A percentile compares a stretch with the other conserved stretches of the same genome.
phyloP scores from a whole-genome alignment of 257 asterid genomes.

The Lithospermum erythrorhizon region DNA sequence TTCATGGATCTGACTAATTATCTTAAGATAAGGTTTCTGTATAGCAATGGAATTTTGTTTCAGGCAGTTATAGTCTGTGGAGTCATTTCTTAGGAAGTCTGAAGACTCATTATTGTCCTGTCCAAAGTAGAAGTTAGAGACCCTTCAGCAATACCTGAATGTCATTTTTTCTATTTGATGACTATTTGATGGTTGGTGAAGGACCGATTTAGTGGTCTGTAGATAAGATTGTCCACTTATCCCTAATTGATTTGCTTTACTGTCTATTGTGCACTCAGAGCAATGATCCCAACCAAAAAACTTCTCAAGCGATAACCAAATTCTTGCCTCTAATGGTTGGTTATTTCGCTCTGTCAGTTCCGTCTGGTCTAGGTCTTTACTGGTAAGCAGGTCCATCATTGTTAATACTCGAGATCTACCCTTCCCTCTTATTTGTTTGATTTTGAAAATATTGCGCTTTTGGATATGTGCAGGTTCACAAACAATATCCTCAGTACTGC shows the following conservation, averaged over 20 bases:
- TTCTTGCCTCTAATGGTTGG: conserved; percentile 91
- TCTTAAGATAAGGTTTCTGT: not conserved
- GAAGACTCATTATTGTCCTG: not conserved
- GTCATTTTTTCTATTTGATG: not conserved
- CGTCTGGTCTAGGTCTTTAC: conserved; percentile 94
- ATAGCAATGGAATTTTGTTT: not conserved
- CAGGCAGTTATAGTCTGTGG: too few species aligned
- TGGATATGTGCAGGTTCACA: conserved; percentile 59
- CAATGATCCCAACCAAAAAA: conserved; percentile 82
- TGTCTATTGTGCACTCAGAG: conserved; percentile 40
- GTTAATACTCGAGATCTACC: not conserved
- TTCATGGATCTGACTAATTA: too few species aligned
- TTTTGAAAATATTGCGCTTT: not conserved
- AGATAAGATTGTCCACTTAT: not conserved
- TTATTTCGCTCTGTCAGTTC: conserved; percentile 87
- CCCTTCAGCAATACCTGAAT: not conserved
- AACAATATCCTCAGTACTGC: conserved; percentile 82
- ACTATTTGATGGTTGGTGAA: not conserved
- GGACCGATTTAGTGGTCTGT: too few species aligned
- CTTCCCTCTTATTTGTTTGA: not conserved
- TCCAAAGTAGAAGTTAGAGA: not conserved
- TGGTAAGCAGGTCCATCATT: conserved; percentile 40
- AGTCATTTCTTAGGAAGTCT: not conserved
- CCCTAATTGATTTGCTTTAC: conserved; percentile 1
- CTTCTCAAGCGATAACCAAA: conserved; percentile 74